A percentile compares a stretch with the other conserved stretches of the same genome.
Evolutionary conservation across 2,329 filamentous ascomycete genomes (phyloP).

Genomic region (Penicillium sp.): DNA sequence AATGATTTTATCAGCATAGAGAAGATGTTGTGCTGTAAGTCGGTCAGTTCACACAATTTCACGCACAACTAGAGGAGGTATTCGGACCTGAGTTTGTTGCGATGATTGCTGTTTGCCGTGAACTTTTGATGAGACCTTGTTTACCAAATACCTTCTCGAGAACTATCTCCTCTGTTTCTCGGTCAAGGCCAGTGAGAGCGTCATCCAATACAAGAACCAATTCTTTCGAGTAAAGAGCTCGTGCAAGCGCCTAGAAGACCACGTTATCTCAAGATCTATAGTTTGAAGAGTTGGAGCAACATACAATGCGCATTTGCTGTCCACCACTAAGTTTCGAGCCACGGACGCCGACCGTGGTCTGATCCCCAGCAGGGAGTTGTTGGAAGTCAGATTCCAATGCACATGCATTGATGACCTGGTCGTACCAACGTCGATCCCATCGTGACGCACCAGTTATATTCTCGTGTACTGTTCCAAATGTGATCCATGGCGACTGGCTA

Average conservation of each 20-base stretch:
- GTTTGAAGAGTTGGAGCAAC: background rate
- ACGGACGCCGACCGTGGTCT: too few species aligned
- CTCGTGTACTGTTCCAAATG: background rate
- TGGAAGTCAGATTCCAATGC: background rate
- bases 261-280: background rate
- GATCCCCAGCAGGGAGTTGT: background rate
- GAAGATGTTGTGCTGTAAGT: slow-evolving; percentile 23
- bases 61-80: background rate
- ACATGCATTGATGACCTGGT: too few species aligned
- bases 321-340: background rate
- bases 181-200: slow-evolving; percentile 46
- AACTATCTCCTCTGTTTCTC: slow-evolving; percentile 42
- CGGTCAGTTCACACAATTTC: background rate
- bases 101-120: slow-evolving; percentile 35
- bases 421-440: background rate
- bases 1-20: slow-evolving; percentile 27
- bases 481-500: background rate
- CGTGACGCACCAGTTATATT: background rate
- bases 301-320: background rate
- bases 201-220: slow-evolving; percentile 48
- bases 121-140: slow-evolving; percentile 40
- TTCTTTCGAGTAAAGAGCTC: slow-evolving; percentile 46
- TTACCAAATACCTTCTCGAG: slow-evolving; percentile 42
- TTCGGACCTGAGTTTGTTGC: slow-evolving; percentile 28
- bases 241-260: slow-evolving; percentile 37